A percentile compares a stretch with the other conserved stretches of the same genome.
These are phyloP conservation scores for Aspergillus conjunctus DNA, from an alignment of 495 filamentous ascomycete species.

Conservation along the genomic window DNA sequence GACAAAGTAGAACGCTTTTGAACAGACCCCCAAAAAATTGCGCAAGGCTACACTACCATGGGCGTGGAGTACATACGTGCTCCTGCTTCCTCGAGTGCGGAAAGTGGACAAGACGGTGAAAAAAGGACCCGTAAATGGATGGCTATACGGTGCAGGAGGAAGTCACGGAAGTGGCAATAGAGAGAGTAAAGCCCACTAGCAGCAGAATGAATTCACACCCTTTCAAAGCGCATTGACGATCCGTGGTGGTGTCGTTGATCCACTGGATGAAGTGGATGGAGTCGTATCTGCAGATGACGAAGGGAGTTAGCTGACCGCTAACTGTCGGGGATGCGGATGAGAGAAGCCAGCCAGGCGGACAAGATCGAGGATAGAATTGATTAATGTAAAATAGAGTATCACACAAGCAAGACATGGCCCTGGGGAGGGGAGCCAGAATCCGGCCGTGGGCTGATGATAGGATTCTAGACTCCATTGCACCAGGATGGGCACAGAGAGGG, in stretches of 20 bases:
- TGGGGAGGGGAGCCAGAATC: background rate
- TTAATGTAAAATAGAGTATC: constrained; percentile 9
- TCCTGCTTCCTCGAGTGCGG: background rate
- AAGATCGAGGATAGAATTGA: constrained; percentile 9
- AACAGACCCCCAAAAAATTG: too few relatives aligned
- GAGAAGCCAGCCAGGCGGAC: constrained; percentile 11
- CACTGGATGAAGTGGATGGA: constrained; percentile 17
- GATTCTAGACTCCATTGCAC: constrained; percentile 18
- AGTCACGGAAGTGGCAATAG: constrained; percentile 16
- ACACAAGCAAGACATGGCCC: background rate
- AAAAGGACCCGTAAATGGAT: background rate
- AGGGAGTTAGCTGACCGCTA: constrained; percentile 18
- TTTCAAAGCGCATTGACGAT: constrained; percentile 23
- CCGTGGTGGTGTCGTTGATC: constrained; percentile 26
- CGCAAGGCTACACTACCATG: too few relatives aligned
- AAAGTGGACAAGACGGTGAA: background rate
- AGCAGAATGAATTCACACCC: constrained; percentile 16
- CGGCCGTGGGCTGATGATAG: constrained; percentile 16
- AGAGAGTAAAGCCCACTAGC: constrained; percentile 11
- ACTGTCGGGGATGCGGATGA: constrained; percentile 12
- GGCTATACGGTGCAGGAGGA: constrained; percentile 2
- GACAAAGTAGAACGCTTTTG: background rate
- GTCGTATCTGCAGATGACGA: constrained; percentile 20
- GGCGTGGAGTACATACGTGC: too few relatives aligned
- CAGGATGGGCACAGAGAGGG: too few relatives aligned